Conservation (phyloP, 192 early-diverging fungal genomes). For the Coemansia sp. region DNA sequence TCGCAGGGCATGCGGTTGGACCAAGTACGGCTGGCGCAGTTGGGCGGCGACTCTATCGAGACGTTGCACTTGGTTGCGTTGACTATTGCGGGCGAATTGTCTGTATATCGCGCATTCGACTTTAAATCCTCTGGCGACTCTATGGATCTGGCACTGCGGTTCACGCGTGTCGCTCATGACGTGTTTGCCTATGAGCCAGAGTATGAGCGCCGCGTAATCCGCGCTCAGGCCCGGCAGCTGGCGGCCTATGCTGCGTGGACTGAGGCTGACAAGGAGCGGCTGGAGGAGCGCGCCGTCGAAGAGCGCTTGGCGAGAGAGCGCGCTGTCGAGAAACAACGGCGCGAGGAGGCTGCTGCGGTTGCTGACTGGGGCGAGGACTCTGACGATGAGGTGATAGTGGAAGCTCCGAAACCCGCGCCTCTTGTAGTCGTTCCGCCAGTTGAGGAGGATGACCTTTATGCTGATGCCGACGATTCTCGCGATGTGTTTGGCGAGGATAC, state of each 20-base stretch:
- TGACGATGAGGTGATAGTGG: conserved; percentile 17
- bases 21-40: conserved; percentile 42
- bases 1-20: conserved; percentile 22
- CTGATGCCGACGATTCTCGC: conserved; percentile 8
- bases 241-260: conserved; percentile 36
- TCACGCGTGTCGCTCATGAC: conserved; percentile 37
- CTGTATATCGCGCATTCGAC: conserved; percentile 50
- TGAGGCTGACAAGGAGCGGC: conserved; percentile 18
- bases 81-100: conserved; percentile 40
- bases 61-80: conserved; percentile 33
- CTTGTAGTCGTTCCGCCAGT: neutral
- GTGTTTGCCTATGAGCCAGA: conserved; percentile 49
- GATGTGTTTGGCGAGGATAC: neutral
- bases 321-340: conserved; percentile 24
- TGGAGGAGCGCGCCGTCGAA: conserved; percentile 13
- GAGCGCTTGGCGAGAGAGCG: conserved; percentile 19
- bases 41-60: conserved; percentile 33
- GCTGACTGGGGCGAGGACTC: conserved; percentile 52
- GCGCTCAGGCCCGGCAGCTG: conserved; percentile 28
- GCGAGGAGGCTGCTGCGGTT: conserved; percentile 25
- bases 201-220: conserved; percentile 42
- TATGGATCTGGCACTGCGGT: conserved; percentile 31
- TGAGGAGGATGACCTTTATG: conserved; percentile 24
- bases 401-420: neutral
- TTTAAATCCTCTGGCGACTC: conserved; percentile 22